Conservation (phyloP, 129 eudicot species). For the Flaveria linearis region DNA sequence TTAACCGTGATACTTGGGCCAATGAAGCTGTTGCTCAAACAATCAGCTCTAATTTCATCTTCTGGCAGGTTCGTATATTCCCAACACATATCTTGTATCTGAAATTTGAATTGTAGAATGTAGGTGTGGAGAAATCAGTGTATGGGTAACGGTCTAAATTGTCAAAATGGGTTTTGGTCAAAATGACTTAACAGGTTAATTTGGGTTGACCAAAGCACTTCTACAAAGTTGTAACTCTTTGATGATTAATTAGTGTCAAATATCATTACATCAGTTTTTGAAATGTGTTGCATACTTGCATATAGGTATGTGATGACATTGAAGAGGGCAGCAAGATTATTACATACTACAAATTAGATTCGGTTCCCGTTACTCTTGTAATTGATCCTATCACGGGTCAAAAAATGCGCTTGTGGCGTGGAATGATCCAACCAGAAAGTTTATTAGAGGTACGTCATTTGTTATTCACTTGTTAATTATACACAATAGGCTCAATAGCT, state of each 20-base stretch:
- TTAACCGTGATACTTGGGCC: conserved; percentile 96
- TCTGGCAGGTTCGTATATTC: conserved; percentile 75
- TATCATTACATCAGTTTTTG: neutral
- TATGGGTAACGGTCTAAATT: neutral
- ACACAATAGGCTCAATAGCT: neutral
- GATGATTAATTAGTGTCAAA: neutral
- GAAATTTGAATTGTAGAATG: neutral
- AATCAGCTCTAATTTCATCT: conserved; percentile 72
- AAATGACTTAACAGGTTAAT: neutral
- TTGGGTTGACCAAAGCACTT: neutral
- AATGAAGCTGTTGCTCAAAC: conserved; percentile 93
- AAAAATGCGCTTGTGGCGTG: conserved; percentile 93
- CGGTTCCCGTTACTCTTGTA: conserved; percentile 70
- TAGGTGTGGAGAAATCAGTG: too few relatives aligned
- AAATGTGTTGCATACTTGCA: conserved; percentile 2
- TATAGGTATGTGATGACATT: conserved; percentile 72
- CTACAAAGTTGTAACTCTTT: neutral
- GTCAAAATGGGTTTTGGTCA: neutral
- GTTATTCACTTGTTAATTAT: neutral
- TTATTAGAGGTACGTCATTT: conserved; percentile 66
- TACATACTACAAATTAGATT: conserved; percentile 78
- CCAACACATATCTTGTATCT: neutral
- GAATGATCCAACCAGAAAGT: conserved; percentile 87
- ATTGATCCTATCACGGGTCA: conserved; percentile 95
- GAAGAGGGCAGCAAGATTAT: conserved; percentile 89